Evolutionary conservation across 2,329 filamentous ascomycete genomes (phyloP).

Genomic region (Chaetomium sp.): DNA sequence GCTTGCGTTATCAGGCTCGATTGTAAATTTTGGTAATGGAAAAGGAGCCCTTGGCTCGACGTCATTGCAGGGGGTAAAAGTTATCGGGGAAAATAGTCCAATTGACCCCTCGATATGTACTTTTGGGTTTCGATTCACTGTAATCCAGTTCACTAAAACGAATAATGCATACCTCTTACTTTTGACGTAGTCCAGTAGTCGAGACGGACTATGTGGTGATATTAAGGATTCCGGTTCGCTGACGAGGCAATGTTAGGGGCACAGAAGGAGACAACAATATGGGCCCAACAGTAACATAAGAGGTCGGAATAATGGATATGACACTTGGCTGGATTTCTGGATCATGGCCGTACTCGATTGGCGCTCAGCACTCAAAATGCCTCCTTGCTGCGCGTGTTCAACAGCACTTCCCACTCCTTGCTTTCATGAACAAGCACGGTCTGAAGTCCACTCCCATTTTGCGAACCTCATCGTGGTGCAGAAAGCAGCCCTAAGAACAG

Average conservation of each 20-base stretch:
- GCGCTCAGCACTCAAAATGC: constrained; percentile 12
- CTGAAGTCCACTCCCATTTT: constrained; percentile 35
- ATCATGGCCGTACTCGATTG: constrained; percentile 7
- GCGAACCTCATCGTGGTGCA: constrained; percentile 41
- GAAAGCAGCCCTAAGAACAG: constrained; percentile 39
- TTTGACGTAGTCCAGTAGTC: too few relatives aligned
- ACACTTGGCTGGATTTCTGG: constrained; percentile 10
- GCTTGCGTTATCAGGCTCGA: not conserved
- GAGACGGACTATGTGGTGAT: too few relatives aligned
- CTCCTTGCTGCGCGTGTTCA: constrained; percentile 4
- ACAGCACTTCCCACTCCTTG: constrained; percentile 9
- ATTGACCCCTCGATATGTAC: too few relatives aligned
- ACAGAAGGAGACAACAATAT: not conserved
- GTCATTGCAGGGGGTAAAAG: constrained; percentile 18
- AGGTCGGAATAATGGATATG: not conserved
- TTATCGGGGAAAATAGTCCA: not conserved
- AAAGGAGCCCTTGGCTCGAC: constrained; percentile 10
- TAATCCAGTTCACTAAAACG: too few relatives aligned
- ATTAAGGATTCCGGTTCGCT: too few relatives aligned
- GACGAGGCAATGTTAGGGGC: not conserved
- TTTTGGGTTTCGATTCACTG: too few relatives aligned
- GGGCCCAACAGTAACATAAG: not conserved
- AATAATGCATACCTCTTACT: too few relatives aligned
- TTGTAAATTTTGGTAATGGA: constrained; percentile 9
- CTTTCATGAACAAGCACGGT: constrained; percentile 13